phyloP scores from a whole-genome alignment of 148 eudicot species.

The Beta vulgaris region DNA sequence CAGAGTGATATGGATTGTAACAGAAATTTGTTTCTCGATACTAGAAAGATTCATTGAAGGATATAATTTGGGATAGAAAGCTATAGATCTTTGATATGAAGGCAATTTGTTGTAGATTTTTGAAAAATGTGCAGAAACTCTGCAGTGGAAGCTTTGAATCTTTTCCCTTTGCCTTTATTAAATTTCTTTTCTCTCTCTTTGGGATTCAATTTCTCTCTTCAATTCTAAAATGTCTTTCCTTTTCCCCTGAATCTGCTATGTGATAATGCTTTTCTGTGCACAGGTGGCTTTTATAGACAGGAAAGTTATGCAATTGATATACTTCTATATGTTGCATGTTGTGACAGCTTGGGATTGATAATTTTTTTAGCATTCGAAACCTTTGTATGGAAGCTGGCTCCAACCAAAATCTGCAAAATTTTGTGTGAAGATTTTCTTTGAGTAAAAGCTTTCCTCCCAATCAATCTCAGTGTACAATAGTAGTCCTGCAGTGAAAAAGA shows the following conservation, averaged over 20 bases:
- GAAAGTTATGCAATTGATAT: neutral
- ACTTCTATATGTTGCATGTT: neutral
- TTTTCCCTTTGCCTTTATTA: neutral
- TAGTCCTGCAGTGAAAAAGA: neutral
- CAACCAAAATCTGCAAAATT: neutral
- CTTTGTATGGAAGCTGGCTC: neutral
- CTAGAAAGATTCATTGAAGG: neutral
- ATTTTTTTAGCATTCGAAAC: neutral
- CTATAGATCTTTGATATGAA: neutral
- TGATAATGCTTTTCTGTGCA: neutral
- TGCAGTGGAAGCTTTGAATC: neutral
- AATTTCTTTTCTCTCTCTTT: neutral
- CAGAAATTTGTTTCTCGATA: no score
- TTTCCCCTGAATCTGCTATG: neutral
- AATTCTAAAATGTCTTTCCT: neutral
- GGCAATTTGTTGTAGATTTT: neutral
- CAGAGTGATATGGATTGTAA: no score
- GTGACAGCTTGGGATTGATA: neutral
- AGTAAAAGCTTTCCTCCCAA: neutral
- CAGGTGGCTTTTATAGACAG: neutral
- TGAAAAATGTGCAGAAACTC: neutral
- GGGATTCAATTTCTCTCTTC: neutral
- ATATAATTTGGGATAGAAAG: neutral
- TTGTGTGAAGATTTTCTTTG: neutral
- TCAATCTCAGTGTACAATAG: neutral